These are phyloP conservation scores for Vanderwaltozyma tropicalis DNA, from an alignment of 805 yeast species.

Conservation along the genomic window DNA sequence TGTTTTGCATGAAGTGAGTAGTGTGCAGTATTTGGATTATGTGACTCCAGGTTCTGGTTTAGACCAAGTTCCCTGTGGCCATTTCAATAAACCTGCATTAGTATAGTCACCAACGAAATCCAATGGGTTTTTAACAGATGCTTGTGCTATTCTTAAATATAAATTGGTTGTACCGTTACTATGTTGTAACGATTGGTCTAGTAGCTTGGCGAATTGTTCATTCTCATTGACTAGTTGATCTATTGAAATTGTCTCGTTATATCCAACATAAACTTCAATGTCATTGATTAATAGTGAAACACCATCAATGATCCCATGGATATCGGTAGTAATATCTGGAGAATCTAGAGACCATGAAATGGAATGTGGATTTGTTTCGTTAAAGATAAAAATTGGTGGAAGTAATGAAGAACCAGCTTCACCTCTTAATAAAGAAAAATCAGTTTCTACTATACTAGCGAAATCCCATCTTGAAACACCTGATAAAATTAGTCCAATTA, in stretches of 20 bases:
- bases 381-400: slow-evolving; percentile 39
- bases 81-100: slow-evolving; percentile 45
- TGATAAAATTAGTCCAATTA: slow-evolving; percentile 68
- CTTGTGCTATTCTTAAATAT: slow-evolving; percentile 49
- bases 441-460: slow-evolving; percentile 80
- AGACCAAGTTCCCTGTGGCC: slow-evolving; percentile 51
- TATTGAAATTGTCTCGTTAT: slow-evolving; percentile 35
- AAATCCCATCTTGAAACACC: slow-evolving; percentile 92
- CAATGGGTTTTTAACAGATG: slow-evolving; percentile 30
- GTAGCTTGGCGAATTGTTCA: slow-evolving; percentile 26
- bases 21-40: slow-evolving; percentile 2
- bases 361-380: slow-evolving; percentile 9
- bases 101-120: slow-evolving; percentile 52
- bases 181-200: slow-evolving; percentile 16
- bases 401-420: slow-evolving; percentile 48
- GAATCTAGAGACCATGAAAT: slow-evolving; percentile 23
- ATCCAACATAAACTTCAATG: slow-evolving; percentile 61
- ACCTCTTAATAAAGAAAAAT: slow-evolving; percentile 51
- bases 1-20: background rate
- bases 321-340: slow-evolving; percentile 8
- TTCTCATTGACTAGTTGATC: slow-evolving; percentile 27
- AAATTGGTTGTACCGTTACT: slow-evolving; percentile 20
- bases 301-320: slow-evolving; percentile 33
- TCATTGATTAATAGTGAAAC: slow-evolving; percentile 68
- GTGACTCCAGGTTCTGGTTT: slow-evolving; percentile 47